Percentiles rank a stretch among this genome's conserved stretches.
Evolutionary conservation across 345 rosid species (phyloP).

Genomic region (Eucalyptus paniculata): DNA sequence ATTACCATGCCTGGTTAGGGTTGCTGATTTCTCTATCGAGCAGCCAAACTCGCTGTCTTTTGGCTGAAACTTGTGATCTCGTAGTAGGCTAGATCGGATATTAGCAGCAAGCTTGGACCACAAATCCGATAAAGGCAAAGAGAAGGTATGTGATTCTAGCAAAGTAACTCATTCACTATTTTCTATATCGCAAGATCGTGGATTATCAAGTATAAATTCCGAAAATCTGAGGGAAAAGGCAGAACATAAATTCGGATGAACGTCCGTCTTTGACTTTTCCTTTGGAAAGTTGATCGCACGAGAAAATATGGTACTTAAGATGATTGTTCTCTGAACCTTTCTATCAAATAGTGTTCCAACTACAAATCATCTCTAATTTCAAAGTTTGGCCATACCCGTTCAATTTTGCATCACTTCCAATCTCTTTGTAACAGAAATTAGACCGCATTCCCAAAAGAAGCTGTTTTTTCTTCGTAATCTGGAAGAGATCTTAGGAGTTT

Average conservation of each 20-base stretch:
- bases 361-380: not conserved
- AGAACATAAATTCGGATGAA: not conserved
- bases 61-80: not conserved
- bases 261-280: not conserved
- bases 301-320: not conserved
- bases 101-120: not conserved
- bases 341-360: not conserved
- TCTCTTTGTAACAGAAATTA: not conserved
- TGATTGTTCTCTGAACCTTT: not conserved
- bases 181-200: not conserved
- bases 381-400: not conserved
- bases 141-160: not conserved
- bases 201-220: not conserved
- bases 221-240: not conserved
- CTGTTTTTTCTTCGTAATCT: not conserved
- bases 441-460: not conserved
- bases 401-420: not conserved
- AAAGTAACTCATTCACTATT: not conserved
- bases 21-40: not conserved
- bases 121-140: not conserved
- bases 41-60: accelerated
- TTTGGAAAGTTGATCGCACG: not conserved
- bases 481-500: not conserved
- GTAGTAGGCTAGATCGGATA: not conserved
- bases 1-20: not conserved